Conservation (phyloP, 1,139 yeast species). For the Hemisphaericaspora lyxosophila region DNA sequence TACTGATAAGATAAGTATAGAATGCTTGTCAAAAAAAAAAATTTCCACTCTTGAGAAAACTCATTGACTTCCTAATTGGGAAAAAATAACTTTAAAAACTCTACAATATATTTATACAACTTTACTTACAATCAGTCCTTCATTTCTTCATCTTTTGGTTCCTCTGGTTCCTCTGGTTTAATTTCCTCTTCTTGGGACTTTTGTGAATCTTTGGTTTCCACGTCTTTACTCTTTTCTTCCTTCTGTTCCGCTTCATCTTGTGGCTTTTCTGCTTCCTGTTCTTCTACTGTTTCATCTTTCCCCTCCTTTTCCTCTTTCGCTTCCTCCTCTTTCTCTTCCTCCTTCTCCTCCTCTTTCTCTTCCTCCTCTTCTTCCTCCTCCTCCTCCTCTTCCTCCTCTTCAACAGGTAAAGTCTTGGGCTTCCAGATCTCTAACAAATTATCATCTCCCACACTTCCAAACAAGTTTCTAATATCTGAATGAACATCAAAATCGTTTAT, state of each 20-base stretch:
- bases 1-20: too few species aligned
- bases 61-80: constrained; percentile 1
- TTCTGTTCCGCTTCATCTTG: constrained; percentile 2
- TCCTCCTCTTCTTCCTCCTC: constrained; percentile 25
- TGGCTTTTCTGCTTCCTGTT: neutral
- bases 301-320: neutral
- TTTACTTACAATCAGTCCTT: neutral
- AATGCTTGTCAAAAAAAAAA: neutral
- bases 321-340: neutral
- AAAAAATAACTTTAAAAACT: too few species aligned
- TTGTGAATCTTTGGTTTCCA: constrained; percentile 7
- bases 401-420: constrained; percentile 41
- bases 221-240: constrained; percentile 4
- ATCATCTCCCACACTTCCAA: constrained; percentile 54
- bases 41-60: too few species aligned
- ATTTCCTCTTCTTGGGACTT: neutral
- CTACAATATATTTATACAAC: neutral
- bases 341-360: constrained; percentile 4
- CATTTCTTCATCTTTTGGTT: constrained; percentile 3
- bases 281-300: neutral
- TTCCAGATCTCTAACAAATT: constrained; percentile 55
- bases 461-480: constrained; percentile 41
- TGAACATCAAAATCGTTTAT: constrained; percentile 53
- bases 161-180: neutral
- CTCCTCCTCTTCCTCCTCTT: constrained; percentile 44